Conservation (phyloP, 2,329 filamentous ascomycete species). For the Paramyrothecium roridum region DNA sequence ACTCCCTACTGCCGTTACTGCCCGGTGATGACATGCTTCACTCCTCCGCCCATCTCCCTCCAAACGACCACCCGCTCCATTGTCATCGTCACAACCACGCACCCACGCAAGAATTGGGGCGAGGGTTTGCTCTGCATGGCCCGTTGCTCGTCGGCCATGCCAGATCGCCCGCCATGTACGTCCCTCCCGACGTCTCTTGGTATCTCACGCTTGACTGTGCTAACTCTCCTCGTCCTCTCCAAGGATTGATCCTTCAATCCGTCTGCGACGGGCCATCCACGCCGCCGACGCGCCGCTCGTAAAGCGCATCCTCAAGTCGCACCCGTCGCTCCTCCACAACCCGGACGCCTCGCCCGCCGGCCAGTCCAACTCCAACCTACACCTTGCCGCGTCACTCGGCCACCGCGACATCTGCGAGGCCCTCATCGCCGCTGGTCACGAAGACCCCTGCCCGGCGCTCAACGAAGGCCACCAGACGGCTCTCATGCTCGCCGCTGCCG, state of each 20-base stretch:
- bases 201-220: not conserved
- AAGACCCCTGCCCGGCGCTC: conserved; percentile 67
- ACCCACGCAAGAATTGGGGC: not conserved
- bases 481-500: conserved; percentile 71
- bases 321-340: conserved; percentile 71
- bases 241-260: conserved; percentile 75
- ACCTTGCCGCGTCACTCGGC: conserved; percentile 74
- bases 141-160: conserved; percentile 18
- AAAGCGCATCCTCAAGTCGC: conserved; percentile 70
- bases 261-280: conserved; percentile 78
- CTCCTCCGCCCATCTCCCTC: too few relatives aligned
- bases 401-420: conserved; percentile 65
- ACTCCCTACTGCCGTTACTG: too few relatives aligned
- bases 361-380: conserved; percentile 79
- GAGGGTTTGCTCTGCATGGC: conserved; percentile 11
- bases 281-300: conserved; percentile 70
- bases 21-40: too few relatives aligned
- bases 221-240: not conserved
- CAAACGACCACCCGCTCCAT: too few relatives aligned
- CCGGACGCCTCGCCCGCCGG: conserved; percentile 66
- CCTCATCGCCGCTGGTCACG: conserved; percentile 73
- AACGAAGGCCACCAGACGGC: conserved; percentile 81
- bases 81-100: too few relatives aligned
- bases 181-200: not conserved
- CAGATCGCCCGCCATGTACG: conserved; percentile 7